phyloP scores from a whole-genome alignment of 108 stramenopile species.

The Cyclotella baltica region DNA sequence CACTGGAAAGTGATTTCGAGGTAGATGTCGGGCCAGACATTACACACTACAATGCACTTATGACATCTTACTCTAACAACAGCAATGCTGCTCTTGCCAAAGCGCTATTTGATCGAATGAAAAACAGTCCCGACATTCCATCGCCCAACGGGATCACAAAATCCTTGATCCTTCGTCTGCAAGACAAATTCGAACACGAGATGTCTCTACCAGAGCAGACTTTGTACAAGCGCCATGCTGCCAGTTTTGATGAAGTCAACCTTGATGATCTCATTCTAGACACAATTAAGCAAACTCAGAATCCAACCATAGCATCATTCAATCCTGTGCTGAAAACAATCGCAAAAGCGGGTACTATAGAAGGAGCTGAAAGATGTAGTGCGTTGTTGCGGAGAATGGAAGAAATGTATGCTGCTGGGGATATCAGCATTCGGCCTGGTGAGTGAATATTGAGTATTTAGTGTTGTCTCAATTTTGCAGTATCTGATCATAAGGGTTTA shows the following conservation, averaged over 20 bases:
- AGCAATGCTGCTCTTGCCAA: conserved; percentile 14
- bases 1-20: conserved; percentile 26
- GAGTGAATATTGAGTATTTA: conserved; percentile 1
- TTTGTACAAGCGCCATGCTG: too few relatives aligned
- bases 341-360: conserved; percentile 33
- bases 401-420: conserved; percentile 41
- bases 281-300: conserved; percentile 14
- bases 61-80: conserved; percentile 41
- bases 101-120: conserved; percentile 37
- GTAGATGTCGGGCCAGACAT: conserved; percentile 49
- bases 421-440: conserved; percentile 40
- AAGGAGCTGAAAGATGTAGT: conserved; percentile 39
- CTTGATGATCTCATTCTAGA: conserved; percentile 40
- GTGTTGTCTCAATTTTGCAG: too few relatives aligned
- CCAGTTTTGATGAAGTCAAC: conserved; percentile 3
- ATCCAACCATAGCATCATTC: conserved; percentile 28
- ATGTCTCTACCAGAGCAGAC: background rate
- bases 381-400: conserved; percentile 36
- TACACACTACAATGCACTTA: conserved; percentile 29
- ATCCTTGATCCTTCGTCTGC: conserved; percentile 24
- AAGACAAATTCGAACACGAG: too few relatives aligned
- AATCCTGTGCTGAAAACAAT: conserved; percentile 47
- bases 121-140: conserved; percentile 29
- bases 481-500: too few relatives aligned
- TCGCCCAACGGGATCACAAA: conserved; percentile 30